Percentiles rank a stretch among this genome's conserved stretches.
These are phyloP conservation scores for Boechera stricta DNA, from an alignment of 345 rosid species.

Conservation along the genomic window DNA sequence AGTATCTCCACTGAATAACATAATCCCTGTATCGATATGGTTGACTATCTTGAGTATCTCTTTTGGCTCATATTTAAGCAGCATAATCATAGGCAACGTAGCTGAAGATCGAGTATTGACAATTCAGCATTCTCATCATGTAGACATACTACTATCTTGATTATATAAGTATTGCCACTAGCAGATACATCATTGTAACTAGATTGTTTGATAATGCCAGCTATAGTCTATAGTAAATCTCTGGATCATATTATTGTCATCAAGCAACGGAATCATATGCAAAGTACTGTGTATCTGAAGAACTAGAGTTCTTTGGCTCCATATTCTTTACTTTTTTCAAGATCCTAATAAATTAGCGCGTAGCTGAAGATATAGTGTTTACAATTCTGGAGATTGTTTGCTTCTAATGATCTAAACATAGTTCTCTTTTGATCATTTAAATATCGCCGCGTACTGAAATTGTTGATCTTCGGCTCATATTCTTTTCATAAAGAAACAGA, in stretches of 20 bases:
- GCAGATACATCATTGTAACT: not conserved
- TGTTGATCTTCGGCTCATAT: not conserved
- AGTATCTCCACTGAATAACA: not conserved
- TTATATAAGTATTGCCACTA: not conserved
- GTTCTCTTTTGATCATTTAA: not conserved
- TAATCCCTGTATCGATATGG: not conserved
- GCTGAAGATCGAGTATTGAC: not conserved
- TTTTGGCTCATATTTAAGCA: slow-evolving; percentile 1
- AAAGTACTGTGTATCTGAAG: not conserved
- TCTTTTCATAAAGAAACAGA: not conserved
- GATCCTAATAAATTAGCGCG: not conserved
- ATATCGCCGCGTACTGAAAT: not conserved
- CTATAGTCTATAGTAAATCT: not conserved
- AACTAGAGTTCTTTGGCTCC: slow-evolving; percentile 8
- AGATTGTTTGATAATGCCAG: not conserved
- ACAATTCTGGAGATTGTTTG: not conserved
- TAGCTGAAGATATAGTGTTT: not conserved
- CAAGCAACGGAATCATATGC: not conserved
- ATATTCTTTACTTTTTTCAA: slow-evolving; percentile 23
- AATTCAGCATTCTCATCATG: too few relatives aligned
- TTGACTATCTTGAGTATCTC: not conserved
- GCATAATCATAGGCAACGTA: not conserved
- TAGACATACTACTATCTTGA: not conserved
- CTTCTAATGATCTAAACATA: not conserved
- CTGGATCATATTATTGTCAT: not conserved